phyloP scores from a whole-genome alignment of 2,329 filamentous ascomycete genomes.

The Myriangium duriaei region DNA sequence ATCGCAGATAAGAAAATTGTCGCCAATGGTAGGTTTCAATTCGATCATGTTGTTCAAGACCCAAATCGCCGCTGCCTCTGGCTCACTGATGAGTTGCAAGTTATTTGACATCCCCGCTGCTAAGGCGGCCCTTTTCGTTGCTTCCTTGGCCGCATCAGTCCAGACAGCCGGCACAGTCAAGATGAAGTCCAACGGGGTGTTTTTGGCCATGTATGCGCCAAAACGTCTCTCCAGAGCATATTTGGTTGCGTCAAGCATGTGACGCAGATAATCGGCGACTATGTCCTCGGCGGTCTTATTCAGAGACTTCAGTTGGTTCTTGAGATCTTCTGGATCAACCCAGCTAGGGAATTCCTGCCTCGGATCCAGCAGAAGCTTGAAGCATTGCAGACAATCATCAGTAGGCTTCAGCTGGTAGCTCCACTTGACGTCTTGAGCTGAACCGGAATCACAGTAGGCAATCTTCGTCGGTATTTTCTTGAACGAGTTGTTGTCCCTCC shows the following conservation, averaged over 20 bases:
- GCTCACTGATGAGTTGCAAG: slow-evolving; percentile 70
- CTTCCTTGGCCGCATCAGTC: slow-evolving; percentile 77
- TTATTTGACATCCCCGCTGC: slow-evolving; percentile 64
- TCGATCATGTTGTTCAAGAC: slow-evolving; percentile 69
- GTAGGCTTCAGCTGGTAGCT: slow-evolving; percentile 73
- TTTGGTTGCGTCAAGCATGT: slow-evolving; percentile 67
- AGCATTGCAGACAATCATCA: slow-evolving; percentile 62
- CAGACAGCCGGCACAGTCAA: slow-evolving; percentile 74
- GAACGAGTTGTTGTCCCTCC: slow-evolving; percentile 73
- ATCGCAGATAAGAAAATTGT: slow-evolving; percentile 47
- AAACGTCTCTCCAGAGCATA: slow-evolving; percentile 62
- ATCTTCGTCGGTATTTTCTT: slow-evolving; percentile 79
- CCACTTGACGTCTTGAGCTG: slow-evolving; percentile 46
- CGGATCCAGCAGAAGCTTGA: slow-evolving; percentile 73
- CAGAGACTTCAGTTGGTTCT: slow-evolving; percentile 59
- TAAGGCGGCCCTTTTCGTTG: slow-evolving; percentile 65
- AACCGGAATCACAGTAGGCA: slow-evolving; percentile 29
- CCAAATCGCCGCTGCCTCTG: slow-evolving; percentile 68
- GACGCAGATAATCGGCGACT: slow-evolving; percentile 65
- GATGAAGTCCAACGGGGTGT: slow-evolving; percentile 65
- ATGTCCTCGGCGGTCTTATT: slow-evolving; percentile 69
- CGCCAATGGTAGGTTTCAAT: slow-evolving; percentile 56
- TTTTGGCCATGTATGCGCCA: slow-evolving; percentile 31
- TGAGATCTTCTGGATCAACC: slow-evolving; percentile 57
- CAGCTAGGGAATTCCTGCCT: slow-evolving; percentile 72